Base-by-base conservation (phyloP, 306 rosid species). In the Gillenia trifoliata region DNA sequence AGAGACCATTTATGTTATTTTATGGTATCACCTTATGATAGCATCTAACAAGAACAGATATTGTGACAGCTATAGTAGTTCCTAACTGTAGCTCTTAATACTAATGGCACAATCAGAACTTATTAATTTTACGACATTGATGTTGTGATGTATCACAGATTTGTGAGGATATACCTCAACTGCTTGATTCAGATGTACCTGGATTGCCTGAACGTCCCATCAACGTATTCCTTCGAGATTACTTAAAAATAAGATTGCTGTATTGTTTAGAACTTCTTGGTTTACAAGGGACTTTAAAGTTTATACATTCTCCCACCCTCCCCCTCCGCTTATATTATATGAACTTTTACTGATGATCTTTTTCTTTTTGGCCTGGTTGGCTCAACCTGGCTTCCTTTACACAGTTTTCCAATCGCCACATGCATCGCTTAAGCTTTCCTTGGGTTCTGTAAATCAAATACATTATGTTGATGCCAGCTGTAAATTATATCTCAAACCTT, bases 201-300 rank as follows among this genome's bases (percentile, higher is more conserved):
- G 99, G 99, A 49, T 90, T 95, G 88, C 68, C 99, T 77, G 99
- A 95, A 78, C 93, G 98, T 54, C 99, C 99, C 29, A 89, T 95
- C 76, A 85, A 81, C 75, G 83, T 95, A 77, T 86, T 95, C 82
- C 92, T 95, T 72, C 97, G 22, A 90, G 97, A 84, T 84, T 95
- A 52, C 91, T 84, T 76, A 84, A 72, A 69, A 11, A 72, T 70
- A 22, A 55, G 34, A 31, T 55, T 64, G 65, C 20, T 79, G 47
- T 43, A 13, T 28, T 73, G 66, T 56, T 26, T 36, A 13, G 54
- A 56, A 36, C 17, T 59, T 50, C 17, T 41, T 65, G 56, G 57
- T 34, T 76, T 38, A 1, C 47, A 5, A 41, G 31, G 22, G n/a
- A 60, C 16, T 13, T 54, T 33, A 4, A 34, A 54, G 23, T 72